phyloP scores from a whole-genome alignment of 176 grass and related monocot species.

The Eremochloa ophiuroides region DNA sequence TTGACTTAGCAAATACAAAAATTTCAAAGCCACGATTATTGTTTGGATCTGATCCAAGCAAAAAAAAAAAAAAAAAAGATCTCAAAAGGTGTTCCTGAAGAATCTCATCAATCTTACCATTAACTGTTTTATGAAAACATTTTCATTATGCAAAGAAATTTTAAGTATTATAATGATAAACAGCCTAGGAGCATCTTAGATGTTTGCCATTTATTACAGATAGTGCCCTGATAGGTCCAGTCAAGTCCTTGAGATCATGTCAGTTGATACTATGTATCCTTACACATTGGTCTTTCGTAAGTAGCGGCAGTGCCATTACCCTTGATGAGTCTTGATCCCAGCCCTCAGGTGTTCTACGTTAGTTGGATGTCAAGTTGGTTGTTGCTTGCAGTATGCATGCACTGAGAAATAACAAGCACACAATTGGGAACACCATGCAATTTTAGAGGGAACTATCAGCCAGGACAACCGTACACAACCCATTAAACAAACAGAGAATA shows the following conservation, averaged over 20 bases:
- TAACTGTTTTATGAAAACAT: background rate
- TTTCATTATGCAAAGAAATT: background rate
- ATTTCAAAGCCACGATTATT: slow-evolving; percentile 1
- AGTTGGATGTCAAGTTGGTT: background rate
- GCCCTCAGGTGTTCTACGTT: background rate
- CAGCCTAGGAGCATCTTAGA: background rate
- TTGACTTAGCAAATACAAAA: background rate
- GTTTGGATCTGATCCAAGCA: background rate
- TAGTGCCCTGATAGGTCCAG: background rate
- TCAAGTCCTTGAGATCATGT: background rate
- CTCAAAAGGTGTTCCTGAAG: background rate
- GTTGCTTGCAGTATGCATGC: background rate
- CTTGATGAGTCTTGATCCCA: background rate
- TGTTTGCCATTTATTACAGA: background rate
- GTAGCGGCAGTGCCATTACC: background rate
- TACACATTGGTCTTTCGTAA: background rate
- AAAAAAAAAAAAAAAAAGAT: background rate
- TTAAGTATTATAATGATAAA: background rate
- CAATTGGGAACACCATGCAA: slow-evolving; percentile 3
- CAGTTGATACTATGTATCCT: background rate
- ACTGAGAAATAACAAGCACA: slow-evolving; percentile 5
- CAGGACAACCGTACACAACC: background rate
- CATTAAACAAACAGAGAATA: background rate
- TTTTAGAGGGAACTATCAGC: background rate
- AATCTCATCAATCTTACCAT: background rate